These are phyloP conservation scores for Areca catechu DNA, from an alignment of 176 grass and related monocot genomes.

Conservation along the genomic window DNA sequence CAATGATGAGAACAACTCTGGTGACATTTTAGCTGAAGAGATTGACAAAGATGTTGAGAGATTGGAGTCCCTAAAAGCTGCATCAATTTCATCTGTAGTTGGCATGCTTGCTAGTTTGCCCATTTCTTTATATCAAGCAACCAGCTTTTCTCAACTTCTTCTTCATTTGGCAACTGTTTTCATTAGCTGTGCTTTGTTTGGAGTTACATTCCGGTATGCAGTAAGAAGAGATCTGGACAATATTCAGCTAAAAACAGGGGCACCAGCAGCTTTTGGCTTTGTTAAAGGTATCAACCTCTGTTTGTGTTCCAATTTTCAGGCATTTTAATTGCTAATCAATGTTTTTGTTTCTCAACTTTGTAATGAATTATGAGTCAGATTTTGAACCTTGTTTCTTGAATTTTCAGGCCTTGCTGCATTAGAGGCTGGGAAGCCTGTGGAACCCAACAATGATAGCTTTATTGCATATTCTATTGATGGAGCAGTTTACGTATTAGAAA, in stretches of 20 bases:
- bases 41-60: constrained; percentile 48
- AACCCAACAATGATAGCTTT: constrained; percentile 47
- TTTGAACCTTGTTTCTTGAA: background rate
- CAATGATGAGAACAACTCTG: constrained; percentile 30
- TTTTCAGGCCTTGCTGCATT: constrained; percentile 63
- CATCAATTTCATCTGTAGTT: constrained; percentile 52
- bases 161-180: constrained; percentile 38
- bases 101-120: constrained; percentile 63
- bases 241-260: constrained; percentile 69
- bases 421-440: constrained; percentile 32
- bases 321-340: no score
- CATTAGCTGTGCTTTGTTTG: constrained; percentile 70
- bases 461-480: constrained; percentile 40
- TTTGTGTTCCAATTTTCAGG: no score
- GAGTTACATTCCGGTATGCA: constrained; percentile 71
- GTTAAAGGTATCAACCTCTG: constrained; percentile 49
- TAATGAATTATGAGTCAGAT: no score
- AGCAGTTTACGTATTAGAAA: constrained; percentile 51
- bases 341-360: no score
- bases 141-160: constrained; percentile 41
- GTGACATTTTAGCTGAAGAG: constrained; percentile 24
- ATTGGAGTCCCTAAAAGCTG: constrained; percentile 69
- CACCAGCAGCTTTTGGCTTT: constrained; percentile 52
- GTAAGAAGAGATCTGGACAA: constrained; percentile 78
- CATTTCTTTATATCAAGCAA: constrained; percentile 60